phyloP scores from a whole-genome alignment of 192 early-diverging fungal species.

The Allomyces macrogynus region DNA sequence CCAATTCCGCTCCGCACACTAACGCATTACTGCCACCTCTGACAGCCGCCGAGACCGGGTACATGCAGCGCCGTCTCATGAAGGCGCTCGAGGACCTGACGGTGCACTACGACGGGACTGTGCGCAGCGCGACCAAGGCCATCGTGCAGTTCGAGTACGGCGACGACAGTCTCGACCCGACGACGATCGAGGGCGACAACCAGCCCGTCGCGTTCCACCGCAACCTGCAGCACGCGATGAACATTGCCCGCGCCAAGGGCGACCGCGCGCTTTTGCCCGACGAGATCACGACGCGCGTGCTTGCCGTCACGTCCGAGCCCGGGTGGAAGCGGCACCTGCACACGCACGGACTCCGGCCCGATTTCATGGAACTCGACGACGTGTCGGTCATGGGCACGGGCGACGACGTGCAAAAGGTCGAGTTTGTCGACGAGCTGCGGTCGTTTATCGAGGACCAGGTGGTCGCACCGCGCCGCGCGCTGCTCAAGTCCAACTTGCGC shows the following conservation, averaged over 20 bases:
- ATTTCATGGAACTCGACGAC: slow-evolving; percentile 24
- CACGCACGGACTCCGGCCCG: slow-evolving; percentile 10
- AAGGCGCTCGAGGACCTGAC: slow-evolving; percentile 93
- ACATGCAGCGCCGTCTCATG: slow-evolving; percentile 92
- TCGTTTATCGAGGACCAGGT: slow-evolving; percentile 36
- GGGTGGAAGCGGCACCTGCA: too few relatives aligned
- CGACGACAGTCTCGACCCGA: slow-evolving; percentile 89
- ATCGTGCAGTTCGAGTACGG: slow-evolving; percentile 92
- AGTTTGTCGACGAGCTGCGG: slow-evolving; percentile 39
- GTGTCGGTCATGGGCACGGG: slow-evolving; percentile 28
- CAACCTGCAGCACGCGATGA: slow-evolving; percentile 42
- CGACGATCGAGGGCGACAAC: slow-evolving; percentile 70
- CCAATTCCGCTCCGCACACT: too few relatives aligned
- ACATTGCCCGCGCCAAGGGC: slow-evolving; percentile 6
- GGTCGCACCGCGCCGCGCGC: slow-evolving; percentile 27
- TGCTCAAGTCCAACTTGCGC: slow-evolving; percentile 26
- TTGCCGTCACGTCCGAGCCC: not conserved
- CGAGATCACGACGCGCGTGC: slow-evolving; percentile 28
- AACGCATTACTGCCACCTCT: too few relatives aligned
- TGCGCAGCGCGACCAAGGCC: slow-evolving; percentile 73
- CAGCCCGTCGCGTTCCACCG: slow-evolving; percentile 74
- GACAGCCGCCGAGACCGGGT: slow-evolving; percentile 93
- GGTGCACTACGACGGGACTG: slow-evolving; percentile 86
- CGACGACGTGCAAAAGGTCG: slow-evolving; percentile 12
- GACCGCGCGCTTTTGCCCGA: slow-evolving; percentile 35